Base-by-base conservation (phyloP, 495 filamentous ascomycete species). In the Aspergillus avenaceus region DNA sequence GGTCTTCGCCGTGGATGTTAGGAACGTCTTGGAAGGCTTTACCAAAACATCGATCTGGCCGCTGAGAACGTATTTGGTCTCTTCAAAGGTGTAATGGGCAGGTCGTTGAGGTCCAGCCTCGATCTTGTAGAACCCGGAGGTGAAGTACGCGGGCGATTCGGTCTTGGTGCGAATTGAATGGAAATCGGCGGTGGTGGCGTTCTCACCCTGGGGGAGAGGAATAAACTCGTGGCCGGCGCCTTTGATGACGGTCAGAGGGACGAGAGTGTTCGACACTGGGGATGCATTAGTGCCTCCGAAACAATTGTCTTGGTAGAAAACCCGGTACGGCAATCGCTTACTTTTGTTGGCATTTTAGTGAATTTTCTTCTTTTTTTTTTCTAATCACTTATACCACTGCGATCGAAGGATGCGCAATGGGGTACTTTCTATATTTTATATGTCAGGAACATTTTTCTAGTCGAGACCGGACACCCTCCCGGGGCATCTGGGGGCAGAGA, bases 61-160 rank as follows among this genome's bases (percentile, higher is more conserved):
- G 44, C 26, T 62, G 4, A 67, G 55, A 22, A 67, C 57, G 51
- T 66, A 66, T 23, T 66, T 66, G 2, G 60, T 58, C 52, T 66
- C 61, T 47, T 66, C 63, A 31, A 60, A 66, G 5, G 29, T 62
- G 36, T 66, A 66, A 29, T 51, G 52, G 0, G 58, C 63, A 3
- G 63, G 63, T 43, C 61, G 29, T 47, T 59, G 41, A 25, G 60
- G 53, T 1, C 63, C 63, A 47, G 60, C 60, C 38, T 61, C 60
- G 24, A 66, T 66, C 54, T 66, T 66, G 26, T 66, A 67, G 42
- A 67, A 65, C 5, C 62, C 64, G 0, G 64, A 67, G 11, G 64
- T 67, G 14, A 67, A 42, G 41, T 61, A 27, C 1, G 64, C 50
- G 5, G 64, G 64, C 4, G 61, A 59, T 8, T 62, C 56, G 3